Conservation (phyloP, 257 asterid genomes). For the Ligustrum vulgare region DNA sequence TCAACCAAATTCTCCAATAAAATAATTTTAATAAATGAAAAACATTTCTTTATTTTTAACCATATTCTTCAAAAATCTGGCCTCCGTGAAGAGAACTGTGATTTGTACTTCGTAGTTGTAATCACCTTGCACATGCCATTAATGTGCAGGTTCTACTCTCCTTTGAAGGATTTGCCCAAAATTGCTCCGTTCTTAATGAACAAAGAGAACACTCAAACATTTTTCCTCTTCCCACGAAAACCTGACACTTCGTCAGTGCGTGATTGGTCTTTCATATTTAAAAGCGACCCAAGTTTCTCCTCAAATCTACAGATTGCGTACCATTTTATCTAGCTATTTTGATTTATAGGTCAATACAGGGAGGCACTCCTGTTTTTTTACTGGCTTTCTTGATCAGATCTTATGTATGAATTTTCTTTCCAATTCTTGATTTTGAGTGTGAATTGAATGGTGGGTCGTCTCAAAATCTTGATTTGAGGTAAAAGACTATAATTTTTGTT, state of each 20-base stretch:
- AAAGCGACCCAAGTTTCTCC: not conserved
- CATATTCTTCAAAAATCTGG: no score
- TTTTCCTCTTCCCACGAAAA: slow-evolving; percentile 17
- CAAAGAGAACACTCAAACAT: slow-evolving; percentile 12
- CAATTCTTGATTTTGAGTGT: slow-evolving; percentile 16
- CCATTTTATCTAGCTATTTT: not conserved
- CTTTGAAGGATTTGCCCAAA: slow-evolving; percentile 33
- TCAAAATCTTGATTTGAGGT: slow-evolving; percentile 20
- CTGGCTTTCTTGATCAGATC: slow-evolving; percentile 20
- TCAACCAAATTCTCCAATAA: no score
- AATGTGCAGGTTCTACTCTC: slow-evolving; percentile 30
- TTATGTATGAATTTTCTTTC: slow-evolving; percentile 19
- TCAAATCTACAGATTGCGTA: not conserved
- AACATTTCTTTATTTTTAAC: no score
- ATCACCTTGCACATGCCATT: slow-evolving; percentile 33
- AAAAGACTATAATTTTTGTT: not conserved
- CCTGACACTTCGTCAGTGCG: slow-evolving; percentile 30
- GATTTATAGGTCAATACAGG: not conserved
- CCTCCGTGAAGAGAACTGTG: no score
- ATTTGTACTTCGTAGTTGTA: not conserved
- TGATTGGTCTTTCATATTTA: not conserved
- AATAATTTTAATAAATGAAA: no score
- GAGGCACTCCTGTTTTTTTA: slow-evolving; percentile 7
- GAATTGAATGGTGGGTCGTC: slow-evolving; percentile 14
- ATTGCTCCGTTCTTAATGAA: slow-evolving; percentile 24